Base-by-base conservation (phyloP, 2,329 filamentous ascomycete genomes). In the Alternaria atra region DNA sequence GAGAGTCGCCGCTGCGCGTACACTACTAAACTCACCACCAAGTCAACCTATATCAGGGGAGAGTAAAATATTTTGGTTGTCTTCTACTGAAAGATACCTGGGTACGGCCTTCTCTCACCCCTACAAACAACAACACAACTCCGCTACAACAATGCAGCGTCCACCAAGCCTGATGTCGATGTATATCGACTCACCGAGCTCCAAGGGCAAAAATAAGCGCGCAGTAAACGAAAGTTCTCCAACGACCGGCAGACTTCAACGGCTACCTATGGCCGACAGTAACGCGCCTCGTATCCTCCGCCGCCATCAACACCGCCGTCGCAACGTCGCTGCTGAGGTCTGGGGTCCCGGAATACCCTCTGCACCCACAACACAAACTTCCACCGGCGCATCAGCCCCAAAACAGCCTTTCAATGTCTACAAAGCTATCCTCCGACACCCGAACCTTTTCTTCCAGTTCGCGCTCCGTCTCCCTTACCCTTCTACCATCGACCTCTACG, bases 361-460 rank as follows among this genome's bases (percentile, higher is more conserved):
- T 6, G 42, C 57, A 9, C 50, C 43, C 12, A 17, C 25, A 27
- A 3, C 43, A 10, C 37, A n/a, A 32, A 6, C 20, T 15, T 23
- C 23, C 13, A 9, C 42, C 35, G 6, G 12, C 34, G 20, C 37
- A 27, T 3, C 39, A 43, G 20, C 15, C 15, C 25, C 13, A 17
- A 34, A 42, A 27, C 54, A 29, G 13, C 58, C 55, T 13, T 79
- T 79, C 68, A 77, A 74, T 63, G 58, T 77, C 55, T 77, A 74
- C 67, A 75, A 75, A 60, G 67, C 73, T 3, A 65, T 80, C 27
- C 56, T 80, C 20, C 69, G 72, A 1, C 73, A 80, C 62, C 70
- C 69, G 13, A 74, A 78, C 60, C 67, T 80, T 55, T 76, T 77
- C 65, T 76, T 77, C 56, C 71, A 71, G 25, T 72, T 80, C 55